phyloP scores from a whole-genome alignment of 2,329 filamentous ascomycete genomes.

The Monosporascus ibericus region DNA sequence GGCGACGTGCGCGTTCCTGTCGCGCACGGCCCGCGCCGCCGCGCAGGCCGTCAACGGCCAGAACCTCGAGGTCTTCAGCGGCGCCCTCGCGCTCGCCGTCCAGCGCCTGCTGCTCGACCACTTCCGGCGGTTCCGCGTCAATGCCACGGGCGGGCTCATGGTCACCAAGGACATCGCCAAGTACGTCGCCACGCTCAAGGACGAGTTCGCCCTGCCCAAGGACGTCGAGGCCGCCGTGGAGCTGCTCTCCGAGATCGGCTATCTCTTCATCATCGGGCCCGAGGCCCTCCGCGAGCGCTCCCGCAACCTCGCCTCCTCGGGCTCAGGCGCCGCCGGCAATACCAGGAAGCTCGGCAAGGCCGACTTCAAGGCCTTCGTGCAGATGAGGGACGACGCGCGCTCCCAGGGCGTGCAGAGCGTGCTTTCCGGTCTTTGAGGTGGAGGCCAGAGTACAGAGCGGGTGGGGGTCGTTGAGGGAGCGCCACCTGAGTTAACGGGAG shows the following conservation, averaged over 20 bases:
- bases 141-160: constrained; percentile 87
- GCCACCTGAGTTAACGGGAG: too few species aligned
- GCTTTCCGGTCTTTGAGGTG: constrained; percentile 53
- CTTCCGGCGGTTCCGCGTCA: constrained; percentile 90
- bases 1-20: constrained; percentile 73
- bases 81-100: constrained; percentile 76
- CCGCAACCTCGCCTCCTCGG: constrained; percentile 46
- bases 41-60: constrained; percentile 70
- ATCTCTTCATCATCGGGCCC: constrained; percentile 86
- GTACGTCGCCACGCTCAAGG: constrained; percentile 79
- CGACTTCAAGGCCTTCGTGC: constrained; percentile 78
- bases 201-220: constrained; percentile 65
- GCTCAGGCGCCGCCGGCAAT: constrained; percentile 27
- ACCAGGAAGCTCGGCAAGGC: constrained; percentile 54
- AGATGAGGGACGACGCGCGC: constrained; percentile 76
- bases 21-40: constrained; percentile 56
- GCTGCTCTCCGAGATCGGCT: constrained; percentile 86
- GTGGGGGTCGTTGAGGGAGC: too few species aligned
- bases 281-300: constrained; percentile 69
- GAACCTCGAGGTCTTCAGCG: constrained; percentile 76
- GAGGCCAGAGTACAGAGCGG: too few species aligned
- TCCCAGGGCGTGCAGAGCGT: constrained; percentile 79
- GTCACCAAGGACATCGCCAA: constrained; percentile 94
- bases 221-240: constrained; percentile 68
- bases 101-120: constrained; percentile 80